Evolutionary conservation across 148 eudicot species (phyloP), one percentile per base, ranked within the genome.

Genomic region (Salicornia ramosissima): DNA sequence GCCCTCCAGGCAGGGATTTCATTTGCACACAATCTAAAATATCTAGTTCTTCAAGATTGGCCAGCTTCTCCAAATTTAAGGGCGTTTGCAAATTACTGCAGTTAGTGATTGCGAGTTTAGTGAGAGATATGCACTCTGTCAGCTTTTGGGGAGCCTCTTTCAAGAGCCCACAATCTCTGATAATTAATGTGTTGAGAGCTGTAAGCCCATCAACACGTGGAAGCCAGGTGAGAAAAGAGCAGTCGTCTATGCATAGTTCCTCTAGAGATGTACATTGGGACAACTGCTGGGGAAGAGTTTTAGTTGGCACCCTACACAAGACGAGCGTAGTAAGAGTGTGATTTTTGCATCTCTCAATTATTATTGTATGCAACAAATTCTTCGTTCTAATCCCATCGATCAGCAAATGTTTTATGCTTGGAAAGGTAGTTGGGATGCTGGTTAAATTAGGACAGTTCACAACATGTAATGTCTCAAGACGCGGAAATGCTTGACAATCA

Each of bases 1-100:
- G 29, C 10, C 50, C 67, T 39, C 2, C 12, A 39, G 50, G 67
- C 50, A 40, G 6, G 18, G 67, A 21, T 21, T 6, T 6, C 4
- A 63, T 11, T 0, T 12, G 5, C 31, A 0, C 19, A 24, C n/a
- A n/a, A n/a, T 63, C 67, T 42, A 39, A 4, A 39, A 63, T 63
- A 63, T 63, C 67, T 63, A 63, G 49, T 14, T 63, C 67, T 63
- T 40, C 31, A 63, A 67, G 58, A 26, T 21, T n/a, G 11, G 6
- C 18, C 19, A 18, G 25, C 18, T 0, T 0, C 30, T 14, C 3
- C 1, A 50, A n/a, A 67, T 67, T 28, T 19, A 42, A n/a, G n/a
- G 50, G 0, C 13, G 0, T 1, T 16, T 4, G 18, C 10, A 67
- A 5, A 0, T 0, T 21, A 2, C 0, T 6, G 57, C 70, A 67